Evolutionary conservation across 163 green algal species (phyloP).

Genomic region (Scenedesmus sp.): DNA sequence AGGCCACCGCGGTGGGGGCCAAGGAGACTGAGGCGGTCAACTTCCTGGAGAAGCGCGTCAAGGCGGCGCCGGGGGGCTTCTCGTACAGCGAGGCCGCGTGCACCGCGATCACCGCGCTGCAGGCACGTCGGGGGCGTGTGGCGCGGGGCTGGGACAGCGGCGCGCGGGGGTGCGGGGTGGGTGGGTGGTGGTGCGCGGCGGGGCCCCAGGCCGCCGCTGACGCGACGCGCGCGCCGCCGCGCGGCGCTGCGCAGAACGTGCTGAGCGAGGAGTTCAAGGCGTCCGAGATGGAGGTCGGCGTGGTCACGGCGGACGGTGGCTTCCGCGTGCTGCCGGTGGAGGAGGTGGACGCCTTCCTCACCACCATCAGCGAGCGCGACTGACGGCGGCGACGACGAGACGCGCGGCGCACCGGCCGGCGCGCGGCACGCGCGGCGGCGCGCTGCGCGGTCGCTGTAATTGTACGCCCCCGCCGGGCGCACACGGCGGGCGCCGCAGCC

Average conservation of each 20-base stretch:
- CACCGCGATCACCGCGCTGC: slow-evolving; percentile 78
- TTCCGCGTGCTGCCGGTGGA: slow-evolving; percentile 79
- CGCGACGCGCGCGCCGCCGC: not conserved
- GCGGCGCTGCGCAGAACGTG: slow-evolving; percentile 81
- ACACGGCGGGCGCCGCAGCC: no score
- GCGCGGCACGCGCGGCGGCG: not conserved
- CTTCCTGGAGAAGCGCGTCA: slow-evolving; percentile 98
- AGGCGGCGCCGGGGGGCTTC: slow-evolving; percentile 49
- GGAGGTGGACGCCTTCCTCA: slow-evolving; percentile 94
- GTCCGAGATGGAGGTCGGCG: slow-evolving; percentile 93
- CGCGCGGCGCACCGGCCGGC: no score
- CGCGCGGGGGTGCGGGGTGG: not conserved
- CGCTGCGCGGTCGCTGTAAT: no score
- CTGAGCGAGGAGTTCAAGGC: slow-evolving; percentile 98
- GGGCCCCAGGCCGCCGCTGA: not conserved
- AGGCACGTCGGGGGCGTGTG: slow-evolving; percentile 9
- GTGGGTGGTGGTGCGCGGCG: not conserved
- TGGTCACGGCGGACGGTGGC: slow-evolving; percentile 62
- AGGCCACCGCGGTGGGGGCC: slow-evolving; percentile 88
- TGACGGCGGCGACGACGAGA: slow-evolving; percentile 62
- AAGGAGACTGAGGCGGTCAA: slow-evolving; percentile 99
- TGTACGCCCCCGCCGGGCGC: no score
- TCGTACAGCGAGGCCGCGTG: slow-evolving; percentile 87
- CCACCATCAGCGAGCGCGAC: slow-evolving; percentile 93
- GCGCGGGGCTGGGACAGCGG: not conserved